These are phyloP conservation scores for Trichophaea hybrida DNA, from an alignment of 2,329 filamentous ascomycete species.

Conservation along the genomic window DNA sequence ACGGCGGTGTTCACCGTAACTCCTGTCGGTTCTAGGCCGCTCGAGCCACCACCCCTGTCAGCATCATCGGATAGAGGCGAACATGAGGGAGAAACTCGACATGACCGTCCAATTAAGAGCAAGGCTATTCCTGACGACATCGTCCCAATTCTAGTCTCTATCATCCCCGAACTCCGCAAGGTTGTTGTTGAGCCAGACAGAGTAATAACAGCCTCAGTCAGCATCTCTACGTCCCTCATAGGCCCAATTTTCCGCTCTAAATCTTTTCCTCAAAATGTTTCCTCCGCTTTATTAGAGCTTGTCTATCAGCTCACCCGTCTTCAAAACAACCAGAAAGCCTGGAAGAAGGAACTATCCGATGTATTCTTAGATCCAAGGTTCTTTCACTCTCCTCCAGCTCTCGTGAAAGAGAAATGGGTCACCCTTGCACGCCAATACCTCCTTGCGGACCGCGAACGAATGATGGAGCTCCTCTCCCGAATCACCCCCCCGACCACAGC, in stretches of 20 bases:
- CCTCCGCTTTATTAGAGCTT: conserved; percentile 53
- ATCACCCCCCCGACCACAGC: conserved; percentile 78
- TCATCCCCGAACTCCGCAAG: conserved; percentile 66
- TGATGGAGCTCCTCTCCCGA: conserved; percentile 65
- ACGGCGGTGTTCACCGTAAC: conserved; percentile 89
- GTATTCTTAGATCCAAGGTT: conserved; percentile 83
- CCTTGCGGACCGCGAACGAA: conserved; percentile 70
- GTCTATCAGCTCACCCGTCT: conserved; percentile 64
- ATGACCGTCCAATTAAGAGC: conserved; percentile 9
- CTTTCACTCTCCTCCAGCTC: conserved; percentile 52
- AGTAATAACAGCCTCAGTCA: conserved; percentile 59
- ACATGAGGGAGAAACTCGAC: conserved; percentile 32
- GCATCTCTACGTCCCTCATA: conserved; percentile 71
- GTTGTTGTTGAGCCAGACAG: conserved; percentile 78
- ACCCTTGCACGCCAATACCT: conserved; percentile 72
- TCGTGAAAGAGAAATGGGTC: conserved; percentile 66
- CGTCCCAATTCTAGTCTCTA: conserved; percentile 59
- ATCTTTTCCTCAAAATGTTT: conserved; percentile 72
- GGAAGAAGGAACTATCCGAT: conserved; percentile 85
- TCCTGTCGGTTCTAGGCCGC: conserved; percentile 49
- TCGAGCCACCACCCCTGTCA: conserved; percentile 33
- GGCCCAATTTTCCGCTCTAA: conserved; percentile 71
- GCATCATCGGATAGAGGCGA: conserved; percentile 29
- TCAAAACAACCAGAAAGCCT: conserved; percentile 67
- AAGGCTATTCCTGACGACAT: conserved; percentile 22